Evolutionary conservation across 306 rosid genomes (phyloP).

Genomic region (Cucurbita moschata): DNA sequence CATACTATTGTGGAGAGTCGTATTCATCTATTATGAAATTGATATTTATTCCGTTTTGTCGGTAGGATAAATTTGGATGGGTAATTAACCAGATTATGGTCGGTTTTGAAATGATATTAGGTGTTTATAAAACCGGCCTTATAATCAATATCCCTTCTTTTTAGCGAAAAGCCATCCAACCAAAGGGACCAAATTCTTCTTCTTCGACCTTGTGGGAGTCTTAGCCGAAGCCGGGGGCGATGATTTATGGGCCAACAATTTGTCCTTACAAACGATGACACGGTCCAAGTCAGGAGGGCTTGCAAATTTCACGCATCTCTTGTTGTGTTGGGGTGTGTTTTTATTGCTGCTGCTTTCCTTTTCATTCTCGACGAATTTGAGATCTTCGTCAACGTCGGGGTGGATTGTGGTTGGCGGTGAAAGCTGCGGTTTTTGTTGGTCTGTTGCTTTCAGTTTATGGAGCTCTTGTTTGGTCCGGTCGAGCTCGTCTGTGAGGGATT

Average conservation of each 20-base stretch:
- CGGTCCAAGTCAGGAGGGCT: conserved; percentile 49
- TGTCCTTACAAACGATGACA: conserved; percentile 26
- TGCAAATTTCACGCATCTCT: conserved; percentile 68
- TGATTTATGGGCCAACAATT: neutral
- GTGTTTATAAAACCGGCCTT: no score
- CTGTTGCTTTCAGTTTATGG: conserved; percentile 37
- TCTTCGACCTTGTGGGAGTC: conserved; percentile 23
- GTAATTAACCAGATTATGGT: no score
- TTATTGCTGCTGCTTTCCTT: neutral
- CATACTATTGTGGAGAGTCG: no score
- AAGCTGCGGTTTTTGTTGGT: conserved; percentile 11
- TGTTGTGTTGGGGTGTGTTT: neutral
- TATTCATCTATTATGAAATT: no score
- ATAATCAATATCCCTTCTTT: conserved; percentile 18
- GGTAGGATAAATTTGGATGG: no score
- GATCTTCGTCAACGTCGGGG: conserved; percentile 21
- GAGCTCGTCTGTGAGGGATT: conserved; percentile 50
- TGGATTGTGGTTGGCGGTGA: neutral
- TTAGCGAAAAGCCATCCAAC: conserved; percentile 57
- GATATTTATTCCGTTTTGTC: no score
- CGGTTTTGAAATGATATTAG: no score
- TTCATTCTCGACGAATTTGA: conserved; percentile 12
- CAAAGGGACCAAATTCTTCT: conserved; percentile 35
- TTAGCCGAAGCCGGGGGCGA: conserved; percentile 24
- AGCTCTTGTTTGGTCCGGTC: conserved; percentile 50